Conservation (phyloP, 257 asterid species). For the Petunia secreta region DNA sequence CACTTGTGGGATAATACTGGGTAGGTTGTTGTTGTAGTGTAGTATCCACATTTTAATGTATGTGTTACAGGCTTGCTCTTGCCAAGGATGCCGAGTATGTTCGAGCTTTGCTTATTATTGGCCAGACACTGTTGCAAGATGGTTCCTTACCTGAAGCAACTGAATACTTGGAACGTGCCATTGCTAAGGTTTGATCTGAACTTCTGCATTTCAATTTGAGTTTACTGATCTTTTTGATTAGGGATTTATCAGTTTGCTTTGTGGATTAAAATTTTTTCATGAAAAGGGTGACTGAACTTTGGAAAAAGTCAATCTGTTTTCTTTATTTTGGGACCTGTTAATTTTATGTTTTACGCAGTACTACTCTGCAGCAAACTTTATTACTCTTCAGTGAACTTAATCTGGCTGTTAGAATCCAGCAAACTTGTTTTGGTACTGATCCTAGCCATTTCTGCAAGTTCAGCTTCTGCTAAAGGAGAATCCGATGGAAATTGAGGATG, state of each 20-base stretch:
- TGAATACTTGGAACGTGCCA: slow-evolving; percentile 65
- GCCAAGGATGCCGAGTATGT: slow-evolving; percentile 77
- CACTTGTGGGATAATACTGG: too few species aligned
- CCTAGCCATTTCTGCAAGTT: slow-evolving; percentile 23
- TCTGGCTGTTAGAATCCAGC: background rate
- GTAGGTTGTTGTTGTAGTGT: too few species aligned
- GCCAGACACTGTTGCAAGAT: slow-evolving; percentile 65
- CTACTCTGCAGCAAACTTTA: background rate
- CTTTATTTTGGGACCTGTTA: background rate
- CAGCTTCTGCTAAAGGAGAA: slow-evolving; percentile 66
- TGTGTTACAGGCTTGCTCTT: slow-evolving; percentile 76
- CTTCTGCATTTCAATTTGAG: slow-evolving; percentile 15
- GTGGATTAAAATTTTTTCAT: background rate
- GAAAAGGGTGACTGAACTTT: background rate
- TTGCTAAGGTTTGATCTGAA: slow-evolving; percentile 62
- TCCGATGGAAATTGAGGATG: slow-evolving; percentile 61
- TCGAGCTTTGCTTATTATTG: slow-evolving; percentile 76
- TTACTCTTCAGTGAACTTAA: slow-evolving; percentile 20
- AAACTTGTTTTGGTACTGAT: slow-evolving; percentile 14
- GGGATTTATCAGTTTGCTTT: background rate
- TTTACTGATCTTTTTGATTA: background rate
- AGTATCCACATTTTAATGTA: slow-evolving; percentile 33
- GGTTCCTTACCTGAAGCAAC: slow-evolving; percentile 59
- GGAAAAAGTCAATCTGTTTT: background rate
- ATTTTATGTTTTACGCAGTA: slow-evolving; percentile 6